These are phyloP conservation scores for Vitis hybrid DNA, from an alignment of 177 flowering plant genomes.

Conservation along the genomic window DNA sequence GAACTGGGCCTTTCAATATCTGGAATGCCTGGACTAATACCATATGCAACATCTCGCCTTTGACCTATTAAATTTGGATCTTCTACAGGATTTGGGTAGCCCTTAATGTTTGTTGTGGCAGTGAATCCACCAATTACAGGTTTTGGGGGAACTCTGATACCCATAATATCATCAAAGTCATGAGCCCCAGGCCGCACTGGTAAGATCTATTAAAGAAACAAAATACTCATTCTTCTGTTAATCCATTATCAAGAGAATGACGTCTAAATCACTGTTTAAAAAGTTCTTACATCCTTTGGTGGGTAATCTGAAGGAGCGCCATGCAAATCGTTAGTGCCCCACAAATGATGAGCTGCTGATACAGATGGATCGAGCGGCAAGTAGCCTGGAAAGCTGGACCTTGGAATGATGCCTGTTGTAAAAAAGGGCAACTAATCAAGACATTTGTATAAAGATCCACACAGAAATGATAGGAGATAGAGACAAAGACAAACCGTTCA, in stretches of 20 bases:
- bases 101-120: constrained; percentile 30
- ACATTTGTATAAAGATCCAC: neutral
- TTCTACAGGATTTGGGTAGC: constrained; percentile 32
- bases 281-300: constrained; percentile 28
- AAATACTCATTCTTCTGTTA: too few species aligned
- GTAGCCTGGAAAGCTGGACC: constrained; percentile 33
- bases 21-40: constrained; percentile 28
- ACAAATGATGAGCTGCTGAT: constrained; percentile 10
- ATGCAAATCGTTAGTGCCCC: constrained; percentile 13
- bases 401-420: constrained; percentile 17
- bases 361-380: constrained; percentile 27
- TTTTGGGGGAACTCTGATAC: constrained; percentile 30
- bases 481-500: neutral
- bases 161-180: constrained; percentile 32
- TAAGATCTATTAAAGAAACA: constrained; percentile 22
- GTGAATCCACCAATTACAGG: constrained; percentile 35
- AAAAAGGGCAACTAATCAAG: neutral
- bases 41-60: constrained; percentile 38
- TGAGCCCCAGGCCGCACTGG: constrained; percentile 39
- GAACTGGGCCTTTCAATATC: constrained; percentile 41
- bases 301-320: constrained; percentile 22
- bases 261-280: neutral
- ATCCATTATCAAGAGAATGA: neutral
- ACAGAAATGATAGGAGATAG: neutral
- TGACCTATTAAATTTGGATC: constrained; percentile 35